phyloP scores from a whole-genome alignment of 1,284 basidiomycete species.

The Ustilago tritici region DNA sequence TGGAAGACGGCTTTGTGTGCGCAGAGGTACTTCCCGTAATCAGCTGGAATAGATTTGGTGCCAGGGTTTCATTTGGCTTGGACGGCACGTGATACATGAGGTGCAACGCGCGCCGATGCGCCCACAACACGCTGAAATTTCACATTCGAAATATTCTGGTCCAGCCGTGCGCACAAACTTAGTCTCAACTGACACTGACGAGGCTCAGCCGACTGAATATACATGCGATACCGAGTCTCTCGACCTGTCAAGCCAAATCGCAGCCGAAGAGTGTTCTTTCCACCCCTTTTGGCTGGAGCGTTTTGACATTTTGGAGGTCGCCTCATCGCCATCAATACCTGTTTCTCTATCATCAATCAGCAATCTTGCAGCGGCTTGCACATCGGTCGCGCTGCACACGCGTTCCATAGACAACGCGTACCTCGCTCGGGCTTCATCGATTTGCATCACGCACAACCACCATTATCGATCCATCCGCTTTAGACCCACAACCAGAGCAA shows the following conservation, averaged over 20 bases:
- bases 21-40: background rate
- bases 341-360: background rate
- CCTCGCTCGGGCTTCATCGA: slow-evolving; percentile 10
- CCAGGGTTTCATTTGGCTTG: slow-evolving; percentile 1
- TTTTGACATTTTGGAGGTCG: background rate
- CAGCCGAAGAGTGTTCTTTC: background rate
- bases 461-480: background rate
- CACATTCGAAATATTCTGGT: background rate
- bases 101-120: slow-evolving; percentile 28
- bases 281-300: background rate
- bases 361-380: background rate
- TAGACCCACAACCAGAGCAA: slow-evolving; percentile 8
- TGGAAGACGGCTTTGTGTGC: background rate
- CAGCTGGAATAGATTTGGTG: background rate
- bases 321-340: slow-evolving; percentile 10
- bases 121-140: slow-evolving; percentile 19
- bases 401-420: slow-evolving; percentile 8
- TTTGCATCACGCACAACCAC: slow-evolving; percentile 15
- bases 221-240: background rate
- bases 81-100: slow-evolving; percentile 30
- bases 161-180: background rate
- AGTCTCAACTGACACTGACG: background rate
- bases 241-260: background rate
- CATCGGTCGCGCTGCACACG: background rate
- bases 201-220: slow-evolving; percentile 11